Evolutionary conservation across 2,329 filamentous ascomycete species (phyloP).

Genomic region (Claviceps digitariae): DNA sequence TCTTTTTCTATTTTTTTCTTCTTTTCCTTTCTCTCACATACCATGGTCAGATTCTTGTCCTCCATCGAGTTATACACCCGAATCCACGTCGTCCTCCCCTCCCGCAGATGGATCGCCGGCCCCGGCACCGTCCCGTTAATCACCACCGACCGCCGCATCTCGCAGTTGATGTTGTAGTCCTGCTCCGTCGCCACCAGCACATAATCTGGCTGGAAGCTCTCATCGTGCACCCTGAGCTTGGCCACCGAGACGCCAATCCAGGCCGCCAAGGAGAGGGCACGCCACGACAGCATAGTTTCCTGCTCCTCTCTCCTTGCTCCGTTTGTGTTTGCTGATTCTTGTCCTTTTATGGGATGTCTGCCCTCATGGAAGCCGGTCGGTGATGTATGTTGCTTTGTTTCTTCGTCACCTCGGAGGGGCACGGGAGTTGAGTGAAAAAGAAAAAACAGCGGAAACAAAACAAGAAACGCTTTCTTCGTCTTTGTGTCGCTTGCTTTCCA

Average conservation of each 20-base stretch:
- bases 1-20: not conserved
- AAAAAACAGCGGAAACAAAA: too few relatives aligned
- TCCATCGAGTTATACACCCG: conserved; percentile 45
- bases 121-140: conserved; percentile 41
- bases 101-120: conserved; percentile 30
- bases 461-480: too few relatives aligned
- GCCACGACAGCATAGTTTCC: not conserved
- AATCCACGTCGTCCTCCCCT: conserved; percentile 37
- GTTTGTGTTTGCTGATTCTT: too few relatives aligned
- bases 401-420: too few relatives aligned
- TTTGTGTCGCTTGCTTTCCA: too few relatives aligned
- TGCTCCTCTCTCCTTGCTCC: too few relatives aligned
- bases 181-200: conserved; percentile 30
- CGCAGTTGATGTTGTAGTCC: conserved; percentile 17
- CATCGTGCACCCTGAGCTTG: conserved; percentile 12
- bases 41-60: conserved; percentile 42
- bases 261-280: not conserved
- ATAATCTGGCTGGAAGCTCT: conserved; percentile 26
- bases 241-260: not conserved
- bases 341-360: too few relatives aligned
- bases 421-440: too few relatives aligned
- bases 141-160: conserved; percentile 14
- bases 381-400: too few relatives aligned
- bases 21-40: conserved; percentile 14
- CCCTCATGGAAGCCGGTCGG: too few relatives aligned